Evolutionary conservation across 2,329 filamentous ascomycete species (phyloP).

Genomic region (Apiospora aurea): DNA sequence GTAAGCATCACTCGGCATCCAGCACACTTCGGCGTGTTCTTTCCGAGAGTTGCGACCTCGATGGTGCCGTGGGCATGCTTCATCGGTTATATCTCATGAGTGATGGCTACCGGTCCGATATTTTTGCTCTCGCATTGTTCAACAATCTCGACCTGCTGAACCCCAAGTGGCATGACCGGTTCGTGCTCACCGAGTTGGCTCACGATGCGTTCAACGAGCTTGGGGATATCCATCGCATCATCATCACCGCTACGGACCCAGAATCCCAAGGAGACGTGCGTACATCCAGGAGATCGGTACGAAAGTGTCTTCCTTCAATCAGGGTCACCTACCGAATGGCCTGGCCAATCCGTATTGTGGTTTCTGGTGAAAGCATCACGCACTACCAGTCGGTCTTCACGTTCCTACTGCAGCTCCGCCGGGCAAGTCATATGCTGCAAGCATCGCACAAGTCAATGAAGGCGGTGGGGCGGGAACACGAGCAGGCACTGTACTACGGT

Average conservation of each 20-base stretch:
- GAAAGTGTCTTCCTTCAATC: conserved; percentile 67
- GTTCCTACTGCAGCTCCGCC: conserved; percentile 78
- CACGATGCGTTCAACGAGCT: conserved; percentile 71
- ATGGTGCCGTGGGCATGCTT: conserved; percentile 69
- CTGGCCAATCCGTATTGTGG: conserved; percentile 74
- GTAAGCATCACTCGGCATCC: conserved; percentile 75
- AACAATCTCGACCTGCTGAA: conserved; percentile 71
- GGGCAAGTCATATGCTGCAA: conserved; percentile 72
- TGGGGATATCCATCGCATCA: conserved; percentile 68
- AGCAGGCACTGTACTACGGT: conserved; percentile 59
- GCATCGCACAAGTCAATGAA: conserved; percentile 57
- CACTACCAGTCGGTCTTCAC: conserved; percentile 78
- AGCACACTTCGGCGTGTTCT: conserved; percentile 70
- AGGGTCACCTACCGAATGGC: conserved; percentile 72
- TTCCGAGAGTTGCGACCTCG: conserved; percentile 73
- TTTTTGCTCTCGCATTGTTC: conserved; percentile 75
- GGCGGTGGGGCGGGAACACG: conserved; percentile 48
- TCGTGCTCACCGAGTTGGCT: conserved; percentile 78
- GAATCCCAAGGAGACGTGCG: conserved; percentile 51
- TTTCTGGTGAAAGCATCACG: conserved; percentile 68
- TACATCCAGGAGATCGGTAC: conserved; percentile 63
- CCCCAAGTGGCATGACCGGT: conserved; percentile 78
- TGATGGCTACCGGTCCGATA: conserved; percentile 72
- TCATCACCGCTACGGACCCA: conserved; percentile 58
- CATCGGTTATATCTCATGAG: conserved; percentile 78